These are phyloP conservation scores for Astragalus membranaceus DNA, from an alignment of 306 rosid species.

Conservation along the genomic window DNA sequence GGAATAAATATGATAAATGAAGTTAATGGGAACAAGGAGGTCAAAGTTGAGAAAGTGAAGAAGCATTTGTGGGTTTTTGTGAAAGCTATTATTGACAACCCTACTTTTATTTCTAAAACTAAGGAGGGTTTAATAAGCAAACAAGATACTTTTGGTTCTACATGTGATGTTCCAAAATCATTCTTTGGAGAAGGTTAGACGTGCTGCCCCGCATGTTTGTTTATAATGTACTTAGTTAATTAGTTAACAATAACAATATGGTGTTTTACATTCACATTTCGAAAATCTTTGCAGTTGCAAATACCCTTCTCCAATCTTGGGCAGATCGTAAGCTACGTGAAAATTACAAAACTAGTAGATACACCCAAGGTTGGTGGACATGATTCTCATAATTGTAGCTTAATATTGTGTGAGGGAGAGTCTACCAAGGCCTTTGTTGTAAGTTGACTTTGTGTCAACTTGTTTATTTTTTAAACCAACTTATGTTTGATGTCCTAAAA, in stretches of 20 bases:
- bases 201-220: no score
- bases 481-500: background rate
- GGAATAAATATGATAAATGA: no score
- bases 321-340: conserved; percentile 83
- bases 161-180: no score
- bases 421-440: conserved; percentile 98
- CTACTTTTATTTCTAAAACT: no score
- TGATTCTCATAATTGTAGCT: conserved; percentile 77
- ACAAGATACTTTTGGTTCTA: no score
- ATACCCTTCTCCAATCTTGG: conserved; percentile 77
- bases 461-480: background rate
- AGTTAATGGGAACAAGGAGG: no score
- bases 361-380: conserved; percentile 85
- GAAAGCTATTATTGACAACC: no score
- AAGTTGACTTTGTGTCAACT: conserved; percentile 17
- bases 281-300: conserved; percentile 47
- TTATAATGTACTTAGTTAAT: no score
- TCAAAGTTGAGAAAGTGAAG: no score
- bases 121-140: no score
- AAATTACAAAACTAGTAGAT: conserved; percentile 80
- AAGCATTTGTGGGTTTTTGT: no score
- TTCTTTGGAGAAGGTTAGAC: no score
- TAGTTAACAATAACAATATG: background rate
- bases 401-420: conserved; percentile 95
- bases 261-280: background rate